Evolutionary conservation across 352 stramenopile species (phyloP), one percentile per base, ranked within the genome.

Genomic region (Globisporangium radiosum): DNA sequence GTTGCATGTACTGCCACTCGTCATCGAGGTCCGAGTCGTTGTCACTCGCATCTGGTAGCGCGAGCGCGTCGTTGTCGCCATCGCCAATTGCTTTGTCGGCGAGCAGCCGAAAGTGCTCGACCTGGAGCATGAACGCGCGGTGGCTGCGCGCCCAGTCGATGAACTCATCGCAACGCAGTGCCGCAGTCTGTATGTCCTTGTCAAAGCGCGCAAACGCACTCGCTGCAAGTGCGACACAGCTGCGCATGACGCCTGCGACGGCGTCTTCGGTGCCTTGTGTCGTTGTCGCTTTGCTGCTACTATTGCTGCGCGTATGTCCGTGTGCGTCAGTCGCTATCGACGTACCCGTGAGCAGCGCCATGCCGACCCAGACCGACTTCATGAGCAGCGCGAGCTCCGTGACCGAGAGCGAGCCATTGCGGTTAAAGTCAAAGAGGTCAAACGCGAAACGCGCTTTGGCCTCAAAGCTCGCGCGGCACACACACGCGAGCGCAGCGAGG

Each of bases 111-210:
- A 93, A 92, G 11, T 79, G 75, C 47, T 95, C 85, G 6, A 92
- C 76, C 60, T 92, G 81, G 10, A 93, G 66, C 83, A 95, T 93
- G 45, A 95, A 93, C 44, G 80, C 82, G 2, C 84, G 83, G 44
- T 93, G 90, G 57, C 77, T 91, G n/a, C 85, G 69, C 2, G 85
- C 81, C 83, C 85, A 92, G 7, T 79, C 68, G 56, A 95, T 83
- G 52, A 95, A 93, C 48, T 88, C 85, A 43, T 92, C 82, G 48
- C 85, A 90, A 13, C 73, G 69, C 1, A 94, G 73, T 15, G 73
- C 68, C 1, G 71, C 68, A 17, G 75, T 64, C 1, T 55, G 64
- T 25, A 25, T 25, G 14, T 74, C 68, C 43, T 78, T 77, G 38
- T 88, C 76, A 36, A 74, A 78, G 19, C 68, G 70, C 5, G 71